Conservation (phyloP, 2,329 filamentous ascomycete species). For the Harringtonia lauricola region DNA sequence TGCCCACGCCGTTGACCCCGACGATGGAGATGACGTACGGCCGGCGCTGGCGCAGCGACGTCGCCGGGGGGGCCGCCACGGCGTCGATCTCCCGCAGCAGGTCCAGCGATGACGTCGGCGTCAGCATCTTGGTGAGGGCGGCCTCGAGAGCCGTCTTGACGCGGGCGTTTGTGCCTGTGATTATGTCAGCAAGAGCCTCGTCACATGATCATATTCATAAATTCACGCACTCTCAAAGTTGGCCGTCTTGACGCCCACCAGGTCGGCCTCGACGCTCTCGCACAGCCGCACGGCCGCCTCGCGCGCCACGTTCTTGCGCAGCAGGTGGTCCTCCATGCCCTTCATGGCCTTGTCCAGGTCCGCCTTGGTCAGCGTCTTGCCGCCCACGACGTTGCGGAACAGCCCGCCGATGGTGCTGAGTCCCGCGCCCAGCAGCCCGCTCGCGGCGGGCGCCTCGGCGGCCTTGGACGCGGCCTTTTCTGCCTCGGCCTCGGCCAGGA, state of each 20-base stretch:
- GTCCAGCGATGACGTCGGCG: conserved; percentile 88
- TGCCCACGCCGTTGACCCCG: conserved; percentile 95
- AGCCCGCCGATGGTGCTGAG: conserved; percentile 76
- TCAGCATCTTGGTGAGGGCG: conserved; percentile 88
- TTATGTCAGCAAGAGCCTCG: conserved; percentile 6
- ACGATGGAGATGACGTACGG: conserved; percentile 98
- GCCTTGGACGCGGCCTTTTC: conserved; percentile 20
- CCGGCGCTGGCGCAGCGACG: conserved; percentile 52
- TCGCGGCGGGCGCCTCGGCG: conserved; percentile 28
- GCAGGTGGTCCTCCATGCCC: conserved; percentile 87
- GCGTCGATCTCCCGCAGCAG: conserved; percentile 86
- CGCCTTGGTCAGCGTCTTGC: conserved; percentile 79
- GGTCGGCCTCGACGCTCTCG: conserved; percentile 79
- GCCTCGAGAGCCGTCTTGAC: conserved; percentile 84
- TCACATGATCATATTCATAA: too few species aligned
- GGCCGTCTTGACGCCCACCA: conserved; percentile 82
- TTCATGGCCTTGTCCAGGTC: conserved; percentile 89
- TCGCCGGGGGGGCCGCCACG: conserved; percentile 54
- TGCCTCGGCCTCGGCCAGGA: conserved; percentile 65
- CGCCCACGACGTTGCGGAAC: conserved; percentile 90
- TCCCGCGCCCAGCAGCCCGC: conserved; percentile 65
- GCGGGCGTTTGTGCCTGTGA: conserved; percentile 60
- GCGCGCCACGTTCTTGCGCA: conserved; percentile 92
- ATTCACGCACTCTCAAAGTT: conserved; percentile 63
- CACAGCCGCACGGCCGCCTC: conserved; percentile 89